Base-by-base conservation (phyloP, 2,329 filamentous ascomycete genomes). In the Ceratocystiopsis sp. region DNA sequence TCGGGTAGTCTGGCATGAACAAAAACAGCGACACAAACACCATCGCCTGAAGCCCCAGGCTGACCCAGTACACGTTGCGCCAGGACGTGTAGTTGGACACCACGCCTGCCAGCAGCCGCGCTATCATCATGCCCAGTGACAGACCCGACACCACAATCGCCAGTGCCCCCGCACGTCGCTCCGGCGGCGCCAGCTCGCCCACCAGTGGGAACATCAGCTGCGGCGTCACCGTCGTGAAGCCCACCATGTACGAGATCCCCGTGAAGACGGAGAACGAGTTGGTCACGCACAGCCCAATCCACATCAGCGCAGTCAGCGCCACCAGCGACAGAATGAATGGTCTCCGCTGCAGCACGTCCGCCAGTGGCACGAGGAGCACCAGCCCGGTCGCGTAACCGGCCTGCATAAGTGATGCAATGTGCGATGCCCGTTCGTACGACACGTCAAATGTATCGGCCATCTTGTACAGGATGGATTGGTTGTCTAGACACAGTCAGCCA, bases 1-100 rank as follows among this genome's bases (percentile, higher is more conserved):
- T 69, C 0, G 83, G 84, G 50, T 91, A 91, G 56, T 87, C 81
- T 0, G 83, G 83, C 78, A 91, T 80, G 58, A 77, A 83, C 38
- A 76, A 55, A 63, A 73, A 87, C 7, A 89, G 69, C 0, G 78
- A 59, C 8, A 63, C 49, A 44, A 79, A 70, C 48, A 89, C 77
- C 10, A 74, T 54, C 52, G 74, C 78, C 58, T 91, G 84, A 0
- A 83, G 62, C 0, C 68, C 82, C 6, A 87, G 71, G 0, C 80
- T 71, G 47, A 87, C 65, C 80, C 81, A 89, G 63, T 86, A 91
- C 9, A 89, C 75, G 46, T 73, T 74, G 19, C 84, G 69, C 84
- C 84, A 91, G 48, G 69, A 67, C 0, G 76, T 78, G 54, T 74
- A 86, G 51, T 84, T 74, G 1, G 82, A 75, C 25, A 89, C 68